Evolutionary conservation across 179 eudicot species (phyloP).

Genomic region (Gypsophila paniculata): DNA sequence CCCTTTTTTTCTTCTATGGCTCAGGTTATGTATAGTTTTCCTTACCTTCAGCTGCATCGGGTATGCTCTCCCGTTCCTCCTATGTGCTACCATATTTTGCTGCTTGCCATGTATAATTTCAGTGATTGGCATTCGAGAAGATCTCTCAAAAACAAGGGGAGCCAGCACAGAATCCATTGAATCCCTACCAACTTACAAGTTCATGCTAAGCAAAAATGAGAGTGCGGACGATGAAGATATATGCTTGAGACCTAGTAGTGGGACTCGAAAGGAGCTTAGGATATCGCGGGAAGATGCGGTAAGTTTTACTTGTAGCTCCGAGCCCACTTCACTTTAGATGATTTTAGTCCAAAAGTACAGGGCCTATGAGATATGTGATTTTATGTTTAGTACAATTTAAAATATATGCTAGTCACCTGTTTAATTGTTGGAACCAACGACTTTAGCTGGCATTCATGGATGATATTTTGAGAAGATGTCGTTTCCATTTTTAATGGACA

Average conservation of each 20-base stretch:
- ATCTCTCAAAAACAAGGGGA: constrained; percentile 53
- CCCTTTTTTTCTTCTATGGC: neutral
- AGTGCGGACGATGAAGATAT: constrained; percentile 33
- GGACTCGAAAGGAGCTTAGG: constrained; percentile 52
- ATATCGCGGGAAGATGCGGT: constrained; percentile 73
- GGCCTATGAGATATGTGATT: too few species aligned
- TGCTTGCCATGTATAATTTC: constrained; percentile 74
- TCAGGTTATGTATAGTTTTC: constrained; percentile 72
- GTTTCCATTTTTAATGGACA: too few species aligned
- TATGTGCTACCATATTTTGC: constrained; percentile 69
- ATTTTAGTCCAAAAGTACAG: too few species aligned
- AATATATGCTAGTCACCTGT: too few species aligned
- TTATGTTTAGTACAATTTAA: too few species aligned
- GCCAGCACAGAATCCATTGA: constrained; percentile 58
- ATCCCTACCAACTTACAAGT: constrained; percentile 56
- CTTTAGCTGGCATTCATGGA: too few species aligned
- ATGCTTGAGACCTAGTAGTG: constrained; percentile 40
- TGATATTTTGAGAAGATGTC: too few species aligned
- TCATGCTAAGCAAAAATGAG: constrained; percentile 42
- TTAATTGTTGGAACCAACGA: too few species aligned
- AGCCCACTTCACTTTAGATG: too few species aligned
- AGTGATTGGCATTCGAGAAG: constrained; percentile 59
- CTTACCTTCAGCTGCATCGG: constrained; percentile 69
- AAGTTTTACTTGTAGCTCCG: constrained; percentile 23
- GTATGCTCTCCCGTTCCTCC: constrained; percentile 68